Base-by-base conservation (phyloP, 257 asterid species). In the Plantago major region DNA sequence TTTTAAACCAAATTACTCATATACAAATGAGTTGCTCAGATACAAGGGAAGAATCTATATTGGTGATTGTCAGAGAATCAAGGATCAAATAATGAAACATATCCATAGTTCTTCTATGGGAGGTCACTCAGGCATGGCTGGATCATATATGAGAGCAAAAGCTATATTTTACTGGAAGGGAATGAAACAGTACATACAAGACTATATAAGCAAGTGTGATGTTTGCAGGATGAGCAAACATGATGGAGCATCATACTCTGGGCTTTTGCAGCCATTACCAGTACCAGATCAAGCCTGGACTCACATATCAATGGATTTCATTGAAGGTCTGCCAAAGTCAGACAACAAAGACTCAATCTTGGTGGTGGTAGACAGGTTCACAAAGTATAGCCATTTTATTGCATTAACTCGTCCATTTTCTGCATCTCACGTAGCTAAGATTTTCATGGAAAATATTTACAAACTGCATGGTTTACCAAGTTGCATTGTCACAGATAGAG, bases 341-440 rank as follows among this genome's bases (percentile, higher is more conserved):
- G 13, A 40, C 0, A 46, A 40, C 0, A n/a, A 11, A 4, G 5
- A 11, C 2, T 4, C 13, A 1, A 58, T 46, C 1, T 4, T 59
- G 8, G 61, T 58, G 0, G 54, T 58, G 0, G 66, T 67, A 0
- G 65, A 66, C 11, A 46, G 50, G 9, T 33, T 57, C 0, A n/a
- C 71, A 0, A 63, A 63, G 28, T 64, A 15, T 11, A 12, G 26
- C 0, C 60, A 64, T n/a, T 64, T 64, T 18, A 11, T 50, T 0
- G 10, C 43, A 0, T 0, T 64, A 0, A 2, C 2, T 0, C 68
- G 38, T 7, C 61, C 51, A 2, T 64, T 9, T 15, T 9, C 43
- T 30, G 53, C 69, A 3, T 7, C 7, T 0, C 11, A 2, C 1
- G 28, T 54, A 0, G 54, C 53, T 0, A 8, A 8, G 2, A 1